A percentile compares a stretch with the other conserved stretches of the same genome.
These are phyloP conservation scores for Butyriboletus loyo DNA, from an alignment of 768 basidiomycete genomes.

Conservation along the genomic window DNA sequence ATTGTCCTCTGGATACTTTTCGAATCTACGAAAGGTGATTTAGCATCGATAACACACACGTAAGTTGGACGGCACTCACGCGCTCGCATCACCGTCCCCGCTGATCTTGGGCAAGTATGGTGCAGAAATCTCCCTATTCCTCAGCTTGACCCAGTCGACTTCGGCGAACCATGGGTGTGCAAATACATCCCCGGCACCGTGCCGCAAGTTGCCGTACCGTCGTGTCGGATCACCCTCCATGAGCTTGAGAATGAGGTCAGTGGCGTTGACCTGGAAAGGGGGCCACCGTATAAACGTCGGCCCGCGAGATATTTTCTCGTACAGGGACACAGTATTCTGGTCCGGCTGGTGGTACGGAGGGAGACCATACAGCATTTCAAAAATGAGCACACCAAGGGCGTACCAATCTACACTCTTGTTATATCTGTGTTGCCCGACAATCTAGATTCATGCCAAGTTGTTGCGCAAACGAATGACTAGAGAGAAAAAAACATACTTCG, in stretches of 20 bases:
- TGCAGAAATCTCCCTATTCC: slow-evolving; percentile 83
- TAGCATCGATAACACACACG: background rate
- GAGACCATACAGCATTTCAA: slow-evolving; percentile 95
- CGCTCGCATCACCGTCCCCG: slow-evolving; percentile 94
- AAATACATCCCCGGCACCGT: slow-evolving; percentile 91
- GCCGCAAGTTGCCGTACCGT: slow-evolving; percentile 84
- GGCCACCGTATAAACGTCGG: slow-evolving; percentile 80
- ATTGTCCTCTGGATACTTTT: slow-evolving; percentile 75
- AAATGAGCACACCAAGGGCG: slow-evolving; percentile 93
- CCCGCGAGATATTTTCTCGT: slow-evolving; percentile 86
- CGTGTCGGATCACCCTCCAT: slow-evolving; percentile 87
- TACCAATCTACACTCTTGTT: slow-evolving; percentile 99
- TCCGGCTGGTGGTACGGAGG: slow-evolving; percentile 93
- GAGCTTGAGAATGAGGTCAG: slow-evolving; percentile 85
- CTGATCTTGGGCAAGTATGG: slow-evolving; percentile 92
- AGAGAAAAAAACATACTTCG: slow-evolving; percentile 53
- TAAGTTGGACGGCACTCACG: slow-evolving; percentile 46
- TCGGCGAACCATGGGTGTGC: slow-evolving; percentile 92
- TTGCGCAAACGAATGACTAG: slow-evolving; percentile 12
- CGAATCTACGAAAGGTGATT: slow-evolving; percentile 49
- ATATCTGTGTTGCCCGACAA: slow-evolving; percentile 80
- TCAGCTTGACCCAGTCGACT: slow-evolving; percentile 85
- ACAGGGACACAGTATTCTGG: slow-evolving; percentile 79
- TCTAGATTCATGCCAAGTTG: slow-evolving; percentile 37
- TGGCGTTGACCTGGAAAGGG: slow-evolving; percentile 68